A percentile compares a stretch with the other conserved stretches of the same genome.
These are phyloP conservation scores for Primulina tabacum DNA, from an alignment of 257 asterid genomes.

Conservation along the genomic window DNA sequence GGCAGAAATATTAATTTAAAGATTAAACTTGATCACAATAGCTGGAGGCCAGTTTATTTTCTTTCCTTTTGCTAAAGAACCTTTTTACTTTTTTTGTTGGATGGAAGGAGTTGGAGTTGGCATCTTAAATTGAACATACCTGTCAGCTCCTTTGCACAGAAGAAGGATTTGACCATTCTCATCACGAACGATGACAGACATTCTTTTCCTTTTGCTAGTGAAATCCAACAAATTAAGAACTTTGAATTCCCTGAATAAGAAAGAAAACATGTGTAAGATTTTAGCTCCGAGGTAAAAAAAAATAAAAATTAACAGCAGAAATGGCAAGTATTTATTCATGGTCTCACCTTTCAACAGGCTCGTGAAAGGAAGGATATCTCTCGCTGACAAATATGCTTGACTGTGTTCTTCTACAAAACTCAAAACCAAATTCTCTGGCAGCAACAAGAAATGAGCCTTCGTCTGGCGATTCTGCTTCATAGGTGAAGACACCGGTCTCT, in stretches of 20 bases:
- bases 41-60: not conserved
- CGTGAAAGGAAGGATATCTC: slow-evolving; percentile 63
- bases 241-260: slow-evolving; percentile 72
- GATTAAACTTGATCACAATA: not conserved
- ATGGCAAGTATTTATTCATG: slow-evolving; percentile 8
- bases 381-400: slow-evolving; percentile 65
- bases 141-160: slow-evolving; percentile 96
- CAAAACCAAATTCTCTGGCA: slow-evolving; percentile 95
- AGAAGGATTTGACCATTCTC: slow-evolving; percentile 74
- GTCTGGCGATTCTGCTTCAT: slow-evolving; percentile 96
- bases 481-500: slow-evolving; percentile 63
- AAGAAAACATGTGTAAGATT: slow-evolving; percentile 9
- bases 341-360: slow-evolving; percentile 71
- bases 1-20: not conserved
- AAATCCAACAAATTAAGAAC: slow-evolving; percentile 84
- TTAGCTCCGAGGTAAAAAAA: not conserved
- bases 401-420: slow-evolving; percentile 84
- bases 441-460: slow-evolving; percentile 91
- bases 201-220: slow-evolving; percentile 95
- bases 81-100: not conserved
- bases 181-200: slow-evolving; percentile 81
- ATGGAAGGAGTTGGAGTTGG: not conserved
- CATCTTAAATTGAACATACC: slow-evolving; percentile 34
- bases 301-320: not conserved
- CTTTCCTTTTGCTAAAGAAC: not conserved